Percentiles rank a stretch among this genome's conserved stretches.
These are phyloP conservation scores for Globisporangium abappressorium DNA, from an alignment of 352 stramenopile genomes.

Conservation along the genomic window DNA sequence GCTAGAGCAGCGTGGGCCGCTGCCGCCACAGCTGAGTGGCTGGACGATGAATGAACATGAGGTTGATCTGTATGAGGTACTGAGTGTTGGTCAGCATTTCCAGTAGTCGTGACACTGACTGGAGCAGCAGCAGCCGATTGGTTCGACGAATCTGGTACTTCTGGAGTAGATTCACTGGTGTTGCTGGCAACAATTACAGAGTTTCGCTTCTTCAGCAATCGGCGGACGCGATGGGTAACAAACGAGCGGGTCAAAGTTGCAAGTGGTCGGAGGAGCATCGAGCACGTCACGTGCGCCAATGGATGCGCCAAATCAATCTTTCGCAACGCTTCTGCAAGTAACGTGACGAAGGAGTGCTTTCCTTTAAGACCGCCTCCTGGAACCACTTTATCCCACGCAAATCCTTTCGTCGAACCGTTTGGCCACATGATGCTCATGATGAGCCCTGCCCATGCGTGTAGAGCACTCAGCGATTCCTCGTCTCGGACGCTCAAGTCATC, in stretches of 20 bases:
- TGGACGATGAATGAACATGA: not conserved
- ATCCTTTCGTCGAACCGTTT: conserved; percentile 66
- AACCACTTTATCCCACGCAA: conserved; percentile 81
- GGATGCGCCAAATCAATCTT: conserved; percentile 79
- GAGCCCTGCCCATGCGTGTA: conserved; percentile 81
- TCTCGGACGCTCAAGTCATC: conserved; percentile 50
- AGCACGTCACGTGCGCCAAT: conserved; percentile 67
- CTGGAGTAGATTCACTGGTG: not conserved
- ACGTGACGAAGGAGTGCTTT: conserved; percentile 74
- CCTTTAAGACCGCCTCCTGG: conserved; percentile 58
- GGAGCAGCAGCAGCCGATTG: not conserved
- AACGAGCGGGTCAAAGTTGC: conserved; percentile 79
- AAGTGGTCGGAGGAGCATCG: conserved; percentile 78
- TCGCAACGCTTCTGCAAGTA: conserved; percentile 71
- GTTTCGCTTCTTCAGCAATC: conserved; percentile 61
- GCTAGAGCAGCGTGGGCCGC: not conserved
- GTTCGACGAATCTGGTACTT: not conserved
- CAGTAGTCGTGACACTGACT: not conserved
- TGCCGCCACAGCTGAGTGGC: not conserved
- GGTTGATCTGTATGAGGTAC: not conserved
- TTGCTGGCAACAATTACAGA: conserved; percentile 5
- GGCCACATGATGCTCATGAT: conserved; percentile 89
- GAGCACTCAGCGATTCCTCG: conserved; percentile 62
- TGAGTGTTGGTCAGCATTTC: not conserved
- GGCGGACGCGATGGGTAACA: conserved; percentile 68